phyloP scores from a whole-genome alignment of 1,284 basidiomycete species.

The Melanopsichium pennsylvanicum region DNA sequence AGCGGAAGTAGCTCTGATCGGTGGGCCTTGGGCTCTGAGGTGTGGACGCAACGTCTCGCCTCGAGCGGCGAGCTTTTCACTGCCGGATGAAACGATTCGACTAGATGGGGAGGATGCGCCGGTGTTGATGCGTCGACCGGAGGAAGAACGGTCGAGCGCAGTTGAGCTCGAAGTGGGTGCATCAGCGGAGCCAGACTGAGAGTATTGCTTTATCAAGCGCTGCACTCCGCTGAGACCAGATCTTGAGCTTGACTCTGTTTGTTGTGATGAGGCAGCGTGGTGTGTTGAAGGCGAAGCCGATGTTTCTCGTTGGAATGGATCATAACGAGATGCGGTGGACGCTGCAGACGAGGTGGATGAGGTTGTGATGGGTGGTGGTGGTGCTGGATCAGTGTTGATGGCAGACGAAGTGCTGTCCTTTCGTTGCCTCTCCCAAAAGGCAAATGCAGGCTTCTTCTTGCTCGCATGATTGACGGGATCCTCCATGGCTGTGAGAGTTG shows the following conservation, averaged over 20 bases:
- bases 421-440: slow-evolving; percentile 40
- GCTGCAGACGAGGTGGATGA: background rate
- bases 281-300: slow-evolving; percentile 8
- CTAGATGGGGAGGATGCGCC: slow-evolving; percentile 2
- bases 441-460: slow-evolving; percentile 41
- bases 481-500: slow-evolving; percentile 43
- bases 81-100: slow-evolving; percentile 1
- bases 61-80: no score
- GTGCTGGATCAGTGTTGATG: background rate
- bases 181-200: slow-evolving; percentile 8
- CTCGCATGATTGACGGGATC: slow-evolving; percentile 18
- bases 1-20: no score
- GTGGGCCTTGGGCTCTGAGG: no score
- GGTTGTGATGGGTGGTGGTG: background rate
- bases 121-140: slow-evolving; percentile 5
- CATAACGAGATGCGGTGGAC: slow-evolving; percentile 11
- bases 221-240: slow-evolving; percentile 28
- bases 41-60: no score
- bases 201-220: slow-evolving; percentile 41
- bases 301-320: slow-evolving; percentile 7
- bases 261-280: slow-evolving; percentile 3
- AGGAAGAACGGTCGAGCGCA: slow-evolving; percentile 9
- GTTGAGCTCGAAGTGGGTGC: slow-evolving; percentile 4
- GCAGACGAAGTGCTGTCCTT: slow-evolving; percentile 11
- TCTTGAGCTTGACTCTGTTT: background rate